These are phyloP conservation scores for Vitis rupestris DNA, from an alignment of 164 flowering plant genomes.

Conservation along the genomic window DNA sequence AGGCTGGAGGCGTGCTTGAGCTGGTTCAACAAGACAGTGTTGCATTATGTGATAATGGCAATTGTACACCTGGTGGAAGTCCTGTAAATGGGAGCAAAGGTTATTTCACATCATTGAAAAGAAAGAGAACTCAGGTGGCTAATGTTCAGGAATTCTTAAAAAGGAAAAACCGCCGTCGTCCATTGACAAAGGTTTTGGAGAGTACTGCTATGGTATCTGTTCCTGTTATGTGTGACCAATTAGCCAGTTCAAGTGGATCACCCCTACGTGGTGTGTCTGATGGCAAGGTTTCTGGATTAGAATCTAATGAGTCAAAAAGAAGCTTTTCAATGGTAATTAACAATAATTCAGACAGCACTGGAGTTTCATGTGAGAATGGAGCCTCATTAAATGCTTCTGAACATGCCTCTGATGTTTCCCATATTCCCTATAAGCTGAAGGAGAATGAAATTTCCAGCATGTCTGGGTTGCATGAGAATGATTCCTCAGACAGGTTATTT, in stretches of 20 bases:
- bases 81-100: constrained; percentile 35
- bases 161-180: constrained; percentile 65
- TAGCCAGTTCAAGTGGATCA: constrained; percentile 37
- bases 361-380: constrained; percentile 45
- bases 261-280: constrained; percentile 37
- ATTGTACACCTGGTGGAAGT: constrained; percentile 31
- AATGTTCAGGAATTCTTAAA: constrained; percentile 55
- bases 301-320: constrained; percentile 41
- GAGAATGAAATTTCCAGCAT: constrained; percentile 41
- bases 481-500: constrained; percentile 44
- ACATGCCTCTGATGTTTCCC: constrained; percentile 30
- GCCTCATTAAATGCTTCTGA: constrained; percentile 32
- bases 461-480: constrained; percentile 37
- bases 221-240: constrained; percentile 54
- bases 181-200: constrained; percentile 77
- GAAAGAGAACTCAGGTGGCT: constrained; percentile 50
- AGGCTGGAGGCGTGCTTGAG: constrained; percentile 31
- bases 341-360: constrained; percentile 43
- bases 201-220: constrained; percentile 64
- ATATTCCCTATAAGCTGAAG: constrained; percentile 26
- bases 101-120: constrained; percentile 38
- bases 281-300: constrained; percentile 41
- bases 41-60: constrained; percentile 22
- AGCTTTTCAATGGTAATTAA: constrained; percentile 26
- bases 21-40: constrained; percentile 30